Base-by-base conservation (phyloP, 805 yeast genomes). In the Alloascoidea africana region DNA sequence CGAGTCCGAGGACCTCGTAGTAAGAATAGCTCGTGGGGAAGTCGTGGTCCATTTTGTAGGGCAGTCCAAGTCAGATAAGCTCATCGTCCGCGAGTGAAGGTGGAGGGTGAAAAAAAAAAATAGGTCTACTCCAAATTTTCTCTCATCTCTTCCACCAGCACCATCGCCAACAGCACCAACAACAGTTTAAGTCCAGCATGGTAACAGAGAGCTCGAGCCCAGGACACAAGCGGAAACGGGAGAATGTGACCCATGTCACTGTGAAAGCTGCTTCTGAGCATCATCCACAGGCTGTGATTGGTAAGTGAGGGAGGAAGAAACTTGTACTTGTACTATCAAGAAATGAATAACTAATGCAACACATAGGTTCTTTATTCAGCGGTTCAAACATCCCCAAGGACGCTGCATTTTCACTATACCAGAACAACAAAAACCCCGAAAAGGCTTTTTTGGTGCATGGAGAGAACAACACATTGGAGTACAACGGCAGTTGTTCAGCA, bases 371-470 rank as follows among this genome's bases (percentile, higher is more conserved):
- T n/a, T 79, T 82, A 50, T 78, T 86, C 62, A 81, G 81, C 49
- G 95, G 95, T 3, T 63, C 81, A 38, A 59, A 65, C 16, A 68
- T 77, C 2, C 77, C 89, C 27, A 54, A 58, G 4, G 63, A 68
- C 11, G 71, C 80, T 4, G 53, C 59, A 23, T 81, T 87, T 47
- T 73, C 77, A 34, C 58, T 84, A 27, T 83, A 70, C 56, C 65
- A 68, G 47, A 66, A 70, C 23, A 54, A 52, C 39, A 47, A 52
- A 16, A 41, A 46, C 8, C 55, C 63, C 14, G 61, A 62, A n/a
- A n/a, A n/a, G n/a, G n/a, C n/a, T n/a, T 64, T 63, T 40, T 51
- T 75, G 14, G 52, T 85, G 34, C 94, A 83, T 51, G 96, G 96
- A 17, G 91, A 85, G 52, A 76, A 70, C 45, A 74, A 70, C 3